Base-by-base conservation (phyloP, 139 green algal species). In the Coelastrella sp. region DNA sequence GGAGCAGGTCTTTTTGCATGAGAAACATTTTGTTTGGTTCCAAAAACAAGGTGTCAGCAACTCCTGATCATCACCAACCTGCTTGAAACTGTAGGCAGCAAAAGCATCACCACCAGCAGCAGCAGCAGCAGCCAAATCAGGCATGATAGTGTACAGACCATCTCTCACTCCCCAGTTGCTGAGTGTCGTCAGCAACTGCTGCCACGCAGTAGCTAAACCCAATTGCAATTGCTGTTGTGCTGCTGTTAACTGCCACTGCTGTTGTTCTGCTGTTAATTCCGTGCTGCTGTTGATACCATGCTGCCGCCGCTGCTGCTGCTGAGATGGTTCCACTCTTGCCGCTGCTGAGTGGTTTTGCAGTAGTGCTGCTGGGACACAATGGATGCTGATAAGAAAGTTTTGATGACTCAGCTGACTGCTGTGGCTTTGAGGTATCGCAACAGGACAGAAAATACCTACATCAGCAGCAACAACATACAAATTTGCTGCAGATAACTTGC, bases 101-200 rank as follows among this genome's bases (percentile, higher is more conserved):
- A 71, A 43, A 23, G 60, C 81, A 37, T 92, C 62, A 1, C 71
- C 75, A 45, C 71, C 75, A 45, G 73, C 53, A 2, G 13, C 30
- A 17, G 53, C 40, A 21, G 85, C 71, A n/a, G 9, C 53, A 4
- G 59, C 43, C 11, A 88, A 34, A 66, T 87, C 74, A 6, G 87
- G 87, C 57, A 91, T 73, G 27, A 92, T 35, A 30, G 76, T 35
- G 71, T 92, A 91, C 68, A 89, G 9, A 3, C 34, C 79, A 34
- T 35, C 11, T n/a, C 79, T 8, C 63, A 51, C 19, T 41, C 62
- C 17, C 62, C 32, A 40, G 41, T 13, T 50, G 21, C 17, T 27
- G 35, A 79, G 27, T 8, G 37, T n/a, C 64, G 62, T 4, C 57
- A 84, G 41, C 21, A 78, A 50, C 80, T 67, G 34, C 2, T 86